Evolutionary conservation across 139 green algal genomes (phyloP), one percentile per base, ranked within the genome.

Genomic region (Asterochloris sp.): DNA sequence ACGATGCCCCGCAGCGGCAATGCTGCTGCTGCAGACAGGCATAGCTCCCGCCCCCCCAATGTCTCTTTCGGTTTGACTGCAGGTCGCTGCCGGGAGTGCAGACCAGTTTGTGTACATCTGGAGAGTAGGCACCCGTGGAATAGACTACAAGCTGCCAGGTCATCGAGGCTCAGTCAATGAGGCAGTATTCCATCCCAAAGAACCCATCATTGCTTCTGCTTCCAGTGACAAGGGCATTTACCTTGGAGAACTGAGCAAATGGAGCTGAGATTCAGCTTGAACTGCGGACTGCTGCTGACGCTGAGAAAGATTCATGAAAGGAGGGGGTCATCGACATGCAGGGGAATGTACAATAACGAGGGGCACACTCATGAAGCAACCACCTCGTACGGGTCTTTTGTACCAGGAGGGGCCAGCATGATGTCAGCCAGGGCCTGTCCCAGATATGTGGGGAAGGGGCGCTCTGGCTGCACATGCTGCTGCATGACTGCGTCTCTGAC

Each of bases 161-260:
- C 96, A 99, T 91, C 90, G 83, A 11, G 96, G 96, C 66, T 92
- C 84, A 28, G 95, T 99, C 13, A 98, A 99, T 87, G 96, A 98
- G 85, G 91, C 91, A 17, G 92, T 90, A 19, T 99, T 98, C 86
- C 96, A 99, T 87, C 96, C 96, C n/a, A 94, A 90, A 66, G 93
- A 94, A 82, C 95, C 95, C 69, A 95, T 98, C 73, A 76, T 98
- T 0, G 94, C 74, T 12, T 95, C 89, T 11, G 91, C 86, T 19
- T 89, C 83, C 71, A 91, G 83, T 38, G 95, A 98, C 83, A 93
- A 92, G 29, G 94, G 89, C 11, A 91, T 98, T 14, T 98, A 93
- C 83, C 83, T 98, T 13, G 95, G 95, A 2, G 95, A 98, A 86
- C 85, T 98, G 69, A 88, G 86, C 26, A 60, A 69, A 68, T 94